Evolutionary conservation across 1,284 basidiomycete species (phyloP).

Genomic region (Irpex rosettiformis): DNA sequence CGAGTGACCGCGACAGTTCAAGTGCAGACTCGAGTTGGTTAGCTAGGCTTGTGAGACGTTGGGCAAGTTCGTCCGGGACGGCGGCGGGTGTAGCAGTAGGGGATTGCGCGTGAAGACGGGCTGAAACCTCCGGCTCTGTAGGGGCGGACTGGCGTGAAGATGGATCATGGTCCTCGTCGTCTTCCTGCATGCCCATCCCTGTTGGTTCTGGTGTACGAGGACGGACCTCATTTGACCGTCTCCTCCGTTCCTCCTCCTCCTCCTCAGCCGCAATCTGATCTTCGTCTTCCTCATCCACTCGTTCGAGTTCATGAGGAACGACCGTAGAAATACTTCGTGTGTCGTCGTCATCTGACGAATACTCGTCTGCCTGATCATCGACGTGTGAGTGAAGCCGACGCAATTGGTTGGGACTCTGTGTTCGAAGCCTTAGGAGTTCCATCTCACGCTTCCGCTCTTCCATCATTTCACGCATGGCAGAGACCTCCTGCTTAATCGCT

Average conservation of each 20-base stretch:
- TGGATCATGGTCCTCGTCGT: conserved; percentile 35
- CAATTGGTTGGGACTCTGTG: conserved; percentile 17
- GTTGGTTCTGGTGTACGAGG: conserved; percentile 77
- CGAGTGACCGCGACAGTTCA: conserved; percentile 69
- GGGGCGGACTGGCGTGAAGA: conserved; percentile 10
- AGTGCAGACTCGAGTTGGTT: conserved; percentile 78
- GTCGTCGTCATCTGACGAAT: conserved; percentile 50
- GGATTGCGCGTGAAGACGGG: conserved; percentile 19
- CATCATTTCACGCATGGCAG: conserved; percentile 67
- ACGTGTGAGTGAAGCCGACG: conserved; percentile 22
- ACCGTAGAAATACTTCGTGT: conserved; percentile 60
- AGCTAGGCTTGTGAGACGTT: conserved; percentile 70
- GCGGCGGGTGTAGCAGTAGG: conserved; percentile 22
- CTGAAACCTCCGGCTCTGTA: conserved; percentile 11
- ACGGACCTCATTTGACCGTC: conserved; percentile 55
- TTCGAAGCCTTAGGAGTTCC: conserved; percentile 24
- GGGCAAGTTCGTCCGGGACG: conserved; percentile 58
- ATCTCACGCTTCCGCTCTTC: conserved; percentile 46
- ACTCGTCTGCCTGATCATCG: conserved; percentile 36
- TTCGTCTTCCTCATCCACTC: conserved; percentile 74
- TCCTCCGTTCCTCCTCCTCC: conserved; percentile 43
- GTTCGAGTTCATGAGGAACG: conserved; percentile 64
- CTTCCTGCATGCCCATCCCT: conserved; percentile 58
- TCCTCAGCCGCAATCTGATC: conserved; percentile 47
- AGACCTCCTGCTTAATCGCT: conserved; percentile 78